Percentiles rank a stretch among this genome's conserved stretches.
phyloP scores from a whole-genome alignment of 352 stramenopile species.

The Globisporangium ultimum region DNA sequence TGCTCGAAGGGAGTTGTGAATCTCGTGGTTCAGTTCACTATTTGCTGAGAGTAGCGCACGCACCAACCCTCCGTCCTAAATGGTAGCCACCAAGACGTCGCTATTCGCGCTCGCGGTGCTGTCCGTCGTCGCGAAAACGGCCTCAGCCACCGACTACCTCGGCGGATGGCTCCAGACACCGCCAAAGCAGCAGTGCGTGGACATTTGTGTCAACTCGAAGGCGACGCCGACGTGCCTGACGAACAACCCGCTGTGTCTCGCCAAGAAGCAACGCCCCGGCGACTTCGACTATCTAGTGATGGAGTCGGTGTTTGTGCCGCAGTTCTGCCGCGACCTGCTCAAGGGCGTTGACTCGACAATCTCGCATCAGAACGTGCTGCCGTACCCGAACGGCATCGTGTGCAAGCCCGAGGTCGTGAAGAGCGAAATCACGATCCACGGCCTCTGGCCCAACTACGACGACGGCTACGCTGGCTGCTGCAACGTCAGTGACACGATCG shows the following conservation, averaged over 20 bases:
- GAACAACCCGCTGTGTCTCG: conserved; percentile 36
- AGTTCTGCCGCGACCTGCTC: conserved; percentile 74
- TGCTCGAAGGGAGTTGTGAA: too few relatives aligned
- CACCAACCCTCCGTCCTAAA: too few relatives aligned
- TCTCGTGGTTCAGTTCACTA: too few relatives aligned
- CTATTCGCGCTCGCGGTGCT: not conserved
- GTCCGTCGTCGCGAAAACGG: not conserved
- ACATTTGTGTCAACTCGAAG: conserved; percentile 60
- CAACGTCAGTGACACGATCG: conserved; percentile 44
- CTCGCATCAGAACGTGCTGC: conserved; percentile 67
- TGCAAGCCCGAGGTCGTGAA: conserved; percentile 35
- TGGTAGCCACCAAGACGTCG: not conserved
- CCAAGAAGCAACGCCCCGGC: conserved; percentile 54
- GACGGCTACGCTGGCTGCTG: conserved; percentile 62
- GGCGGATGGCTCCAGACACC: conserved; percentile 43
- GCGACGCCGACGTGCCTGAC: conserved; percentile 53
- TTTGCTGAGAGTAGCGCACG: too few relatives aligned
- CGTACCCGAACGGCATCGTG: conserved; percentile 43
- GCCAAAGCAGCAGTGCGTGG: conserved; percentile 46
- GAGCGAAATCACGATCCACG: conserved; percentile 63
- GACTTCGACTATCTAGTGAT: conserved; percentile 73
- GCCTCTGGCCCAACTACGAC: conserved; percentile 68
- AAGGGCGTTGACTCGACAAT: conserved; percentile 63
- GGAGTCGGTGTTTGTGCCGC: conserved; percentile 68
- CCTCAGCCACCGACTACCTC: conserved; percentile 39